phyloP scores from a whole-genome alignment of 1,139 yeast genomes.

The Kazachstania sp. region DNA sequence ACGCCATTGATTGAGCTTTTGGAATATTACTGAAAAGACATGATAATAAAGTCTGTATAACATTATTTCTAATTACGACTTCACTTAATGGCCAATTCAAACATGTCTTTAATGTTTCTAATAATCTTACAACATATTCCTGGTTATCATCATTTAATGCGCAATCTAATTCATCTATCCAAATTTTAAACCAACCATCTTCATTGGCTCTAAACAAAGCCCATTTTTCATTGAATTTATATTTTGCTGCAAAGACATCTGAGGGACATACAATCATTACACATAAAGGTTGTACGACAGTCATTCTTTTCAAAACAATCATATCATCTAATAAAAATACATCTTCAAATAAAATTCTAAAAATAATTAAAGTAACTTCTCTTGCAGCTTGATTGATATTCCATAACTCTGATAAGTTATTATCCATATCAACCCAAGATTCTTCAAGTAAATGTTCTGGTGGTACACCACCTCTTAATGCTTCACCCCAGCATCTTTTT shows the following conservation, averaged over 20 bases:
- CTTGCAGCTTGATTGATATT: constrained; percentile 50
- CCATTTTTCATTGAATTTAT: constrained; percentile 62
- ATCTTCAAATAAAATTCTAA: constrained; percentile 86
- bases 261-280: constrained; percentile 75
- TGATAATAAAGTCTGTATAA: constrained; percentile 56
- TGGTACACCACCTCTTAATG: constrained; percentile 31
- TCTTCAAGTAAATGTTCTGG: constrained; percentile 42
- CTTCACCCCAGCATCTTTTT: constrained; percentile 85
- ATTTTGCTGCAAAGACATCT: constrained; percentile 52
- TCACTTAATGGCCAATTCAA: constrained; percentile 84
- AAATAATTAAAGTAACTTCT: constrained; percentile 67
- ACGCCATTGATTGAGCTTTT: constrained; percentile 69
- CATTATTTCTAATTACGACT: constrained; percentile 58
- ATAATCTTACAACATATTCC: constrained; percentile 52
- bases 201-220: constrained; percentile 52
- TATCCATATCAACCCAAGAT: constrained; percentile 92
- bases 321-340: constrained; percentile 89
- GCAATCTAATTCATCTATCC: constrained; percentile 60
- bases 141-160: constrained; percentile 37
- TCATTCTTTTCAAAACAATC: constrained; percentile 70
- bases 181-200: constrained; percentile 81
- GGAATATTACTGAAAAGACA: constrained; percentile 56
- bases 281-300: constrained; percentile 72
- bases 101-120: constrained; percentile 82
- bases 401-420: constrained; percentile 70